Conservation (phyloP, 768 basidiomycete genomes). For the Leucocoprinus birnbaumii region DNA sequence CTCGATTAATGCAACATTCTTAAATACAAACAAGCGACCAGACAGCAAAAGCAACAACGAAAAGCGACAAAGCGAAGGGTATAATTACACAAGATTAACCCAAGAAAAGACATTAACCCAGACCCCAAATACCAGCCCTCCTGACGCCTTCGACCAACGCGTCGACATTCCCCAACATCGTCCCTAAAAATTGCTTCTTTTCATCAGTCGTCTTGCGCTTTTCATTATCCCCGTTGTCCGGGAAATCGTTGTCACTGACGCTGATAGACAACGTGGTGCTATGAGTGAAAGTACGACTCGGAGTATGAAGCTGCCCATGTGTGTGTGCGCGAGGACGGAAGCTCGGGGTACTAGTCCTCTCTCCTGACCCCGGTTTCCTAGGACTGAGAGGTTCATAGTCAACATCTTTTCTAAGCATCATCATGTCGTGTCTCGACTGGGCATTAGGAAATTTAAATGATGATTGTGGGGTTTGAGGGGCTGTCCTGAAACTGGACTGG, state of each 20-base stretch:
- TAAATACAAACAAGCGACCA: slow-evolving; percentile 10
- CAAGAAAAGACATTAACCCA: slow-evolving; percentile 32
- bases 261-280: slow-evolving; percentile 4
- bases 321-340: slow-evolving; percentile 10
- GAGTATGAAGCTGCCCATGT: slow-evolving; percentile 8
- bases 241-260: background rate
- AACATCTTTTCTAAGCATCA: slow-evolving; percentile 68
- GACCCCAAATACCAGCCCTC: slow-evolving; percentile 85
- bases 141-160: slow-evolving; percentile 85
- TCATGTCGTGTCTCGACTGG: slow-evolving; percentile 40
- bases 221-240: slow-evolving; percentile 14
- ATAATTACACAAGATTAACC: background rate
- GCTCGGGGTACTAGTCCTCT: background rate
- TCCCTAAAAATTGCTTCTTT: slow-evolving; percentile 78
- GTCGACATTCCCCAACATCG: slow-evolving; percentile 89
- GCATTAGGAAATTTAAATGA: slow-evolving; percentile 22
- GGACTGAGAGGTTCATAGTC: slow-evolving; percentile 77
- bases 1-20: background rate
- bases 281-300: slow-evolving; percentile 4
- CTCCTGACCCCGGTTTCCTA: slow-evolving; percentile 36
- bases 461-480: background rate
- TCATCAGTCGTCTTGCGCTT: slow-evolving; percentile 66
- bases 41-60: slow-evolving; percentile 7
- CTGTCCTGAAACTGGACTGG: background rate
- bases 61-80: slow-evolving; percentile 15